Evolutionary conservation across 441 rosid genomes (phyloP), one percentile per base, ranked within the genome.

Genomic region (Euphorbia celastroides): DNA sequence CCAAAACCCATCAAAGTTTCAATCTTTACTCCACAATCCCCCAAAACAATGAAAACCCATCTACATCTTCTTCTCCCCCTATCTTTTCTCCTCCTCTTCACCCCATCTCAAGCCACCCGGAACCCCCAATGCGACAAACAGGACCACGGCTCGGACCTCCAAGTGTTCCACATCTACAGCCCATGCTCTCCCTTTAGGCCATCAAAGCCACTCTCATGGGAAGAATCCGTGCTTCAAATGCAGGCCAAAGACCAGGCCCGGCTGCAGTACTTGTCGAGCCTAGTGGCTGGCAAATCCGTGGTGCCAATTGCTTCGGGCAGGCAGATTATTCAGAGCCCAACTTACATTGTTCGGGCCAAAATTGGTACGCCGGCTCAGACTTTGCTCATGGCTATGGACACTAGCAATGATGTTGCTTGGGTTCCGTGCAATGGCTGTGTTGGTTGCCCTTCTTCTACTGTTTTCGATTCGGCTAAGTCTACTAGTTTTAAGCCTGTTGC

Each of bases 311-410:
- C 87, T 8, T 70, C 93, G 0, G 90, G 83, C 59, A 84, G 76
- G 42, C 79, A 78, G 56, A 69, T 80, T 58, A 59, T 89, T 22
- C 79, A 81, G 77, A 71, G 67, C 1, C 86, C 79, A 44, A 90
- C 83, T 81, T 93, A 93, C 67, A 82, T 93, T 5, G 89, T 90
- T 51, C 80, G 82, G 73, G 92, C 80, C 66, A 82, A 79, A 63
- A 64, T 93, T 6, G 98, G 97, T 38, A 88, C 90, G 13, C 97
- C 97, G 8, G 88, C 86, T 57, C 98, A 93, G 65, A 72, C 75
- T 22, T 78, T 90, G 92, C 81, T 79, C 70, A 88, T 93, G 97
- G 96, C 88, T 48, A 77, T 93, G 11, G 97, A 93, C 77, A 90
- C 89, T 2, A 88, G 98, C 62, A 80, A 77, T 68, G 94, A 93